A percentile compares a stretch with the other conserved stretches of the same genome.
Evolutionary conservation across 1,284 basidiomycete genomes (phyloP).

Genomic region (Heterobasidion parviporum): DNA sequence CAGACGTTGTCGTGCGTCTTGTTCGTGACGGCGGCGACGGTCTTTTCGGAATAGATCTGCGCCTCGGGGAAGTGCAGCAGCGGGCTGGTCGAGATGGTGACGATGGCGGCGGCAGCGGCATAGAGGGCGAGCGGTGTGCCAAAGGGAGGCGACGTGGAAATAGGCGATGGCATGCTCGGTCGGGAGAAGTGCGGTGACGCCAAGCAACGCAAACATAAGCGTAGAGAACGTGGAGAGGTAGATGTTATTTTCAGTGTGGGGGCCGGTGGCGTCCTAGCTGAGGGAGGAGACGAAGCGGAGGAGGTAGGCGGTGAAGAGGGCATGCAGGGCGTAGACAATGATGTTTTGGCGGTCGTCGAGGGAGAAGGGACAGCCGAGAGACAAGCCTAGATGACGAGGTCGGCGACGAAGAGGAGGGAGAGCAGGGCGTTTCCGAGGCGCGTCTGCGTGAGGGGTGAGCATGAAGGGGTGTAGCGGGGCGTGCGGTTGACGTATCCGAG

Average conservation of each 20-base stretch:
- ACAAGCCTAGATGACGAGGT: slow-evolving; percentile 43
- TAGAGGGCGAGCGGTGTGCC: slow-evolving; percentile 46
- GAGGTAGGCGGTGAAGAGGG: slow-evolving; percentile 54
- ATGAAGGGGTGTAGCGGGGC: neutral
- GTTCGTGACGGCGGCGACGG: slow-evolving; percentile 45
- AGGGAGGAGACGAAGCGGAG: slow-evolving; percentile 49
- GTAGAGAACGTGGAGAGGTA: slow-evolving; percentile 60
- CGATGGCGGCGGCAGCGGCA: slow-evolving; percentile 38
- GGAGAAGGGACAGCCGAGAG: slow-evolving; percentile 4
- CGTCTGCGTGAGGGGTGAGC: slow-evolving; percentile 28
- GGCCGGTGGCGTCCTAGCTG: slow-evolving; percentile 34
- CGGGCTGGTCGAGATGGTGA: slow-evolving; percentile 64
- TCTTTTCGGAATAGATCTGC: slow-evolving; percentile 70
- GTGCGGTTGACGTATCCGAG: slow-evolving; percentile 35
- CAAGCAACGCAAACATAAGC: slow-evolving; percentile 41
- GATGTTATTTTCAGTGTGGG: slow-evolving; percentile 52
- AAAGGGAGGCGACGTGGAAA: slow-evolving; percentile 24
- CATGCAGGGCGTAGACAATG: slow-evolving; percentile 39
- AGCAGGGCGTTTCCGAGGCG: slow-evolving; percentile 48
- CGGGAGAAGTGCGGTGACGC: slow-evolving; percentile 49
- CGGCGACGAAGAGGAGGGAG: slow-evolving; percentile 31
- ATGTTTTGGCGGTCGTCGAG: slow-evolving; percentile 28
- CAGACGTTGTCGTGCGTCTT: slow-evolving; percentile 57
- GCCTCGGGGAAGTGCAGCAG: slow-evolving; percentile 62
- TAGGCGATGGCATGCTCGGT: slow-evolving; percentile 16